Evolutionary conservation across 1,139 yeast genomes (phyloP).

Genomic region (Geotrichum cucujoidarum): DNA sequence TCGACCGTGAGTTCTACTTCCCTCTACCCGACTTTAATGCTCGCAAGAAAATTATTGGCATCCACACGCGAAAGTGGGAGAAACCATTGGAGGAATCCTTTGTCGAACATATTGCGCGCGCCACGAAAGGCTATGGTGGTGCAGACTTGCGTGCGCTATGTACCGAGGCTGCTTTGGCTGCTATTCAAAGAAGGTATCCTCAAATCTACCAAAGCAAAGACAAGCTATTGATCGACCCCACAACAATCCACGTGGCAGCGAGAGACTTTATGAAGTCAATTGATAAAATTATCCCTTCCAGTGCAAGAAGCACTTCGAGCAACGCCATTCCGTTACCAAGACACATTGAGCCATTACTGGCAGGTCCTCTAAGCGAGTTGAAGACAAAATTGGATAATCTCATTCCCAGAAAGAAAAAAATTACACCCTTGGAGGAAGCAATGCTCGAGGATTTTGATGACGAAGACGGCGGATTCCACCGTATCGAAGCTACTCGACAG

Average conservation of each 20-base stretch:
- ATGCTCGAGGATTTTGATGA: constrained; percentile 56
- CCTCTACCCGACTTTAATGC: constrained; percentile 85
- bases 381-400: constrained; percentile 49
- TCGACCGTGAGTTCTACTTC: constrained; percentile 93
- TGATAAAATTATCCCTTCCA: constrained; percentile 85
- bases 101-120: constrained; percentile 60
- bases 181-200: constrained; percentile 89
- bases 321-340: constrained; percentile 73
- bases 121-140: constrained; percentile 97
- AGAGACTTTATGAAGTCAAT: constrained; percentile 83
- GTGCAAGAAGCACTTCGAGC: constrained; percentile 76
- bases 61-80: constrained; percentile 87
- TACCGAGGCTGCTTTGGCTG: constrained; percentile 89
- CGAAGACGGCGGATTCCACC: constrained; percentile 60
- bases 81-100: constrained; percentile 62
- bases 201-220: constrained; percentile 79
- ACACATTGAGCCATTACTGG: constrained; percentile 59
- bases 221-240: constrained; percentile 69
- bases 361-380: constrained; percentile 46
- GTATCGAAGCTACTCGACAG: constrained; percentile 57
- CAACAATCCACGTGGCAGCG: constrained; percentile 68
- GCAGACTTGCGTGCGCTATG: constrained; percentile 93
- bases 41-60: constrained; percentile 67
- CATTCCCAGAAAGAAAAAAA: constrained; percentile 58
- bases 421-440: constrained; percentile 65